Evolutionary conservation across 2,329 filamentous ascomycete species (phyloP).

Genomic region (Paraconiothyrium brasiliense): DNA sequence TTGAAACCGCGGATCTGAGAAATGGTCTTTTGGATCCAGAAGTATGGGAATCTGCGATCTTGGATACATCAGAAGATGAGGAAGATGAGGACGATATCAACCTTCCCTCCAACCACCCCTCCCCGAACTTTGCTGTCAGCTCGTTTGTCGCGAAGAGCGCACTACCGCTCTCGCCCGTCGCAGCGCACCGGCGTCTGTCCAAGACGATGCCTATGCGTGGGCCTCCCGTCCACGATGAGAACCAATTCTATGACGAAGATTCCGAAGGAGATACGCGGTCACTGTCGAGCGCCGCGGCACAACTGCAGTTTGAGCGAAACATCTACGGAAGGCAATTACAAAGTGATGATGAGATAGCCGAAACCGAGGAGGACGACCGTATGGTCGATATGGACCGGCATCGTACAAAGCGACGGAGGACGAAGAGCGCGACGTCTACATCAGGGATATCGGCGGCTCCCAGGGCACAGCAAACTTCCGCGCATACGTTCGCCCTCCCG

Average conservation of each 20-base stretch:
- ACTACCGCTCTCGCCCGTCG: constrained; percentile 33
- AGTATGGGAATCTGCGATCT: constrained; percentile 1
- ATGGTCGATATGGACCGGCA: constrained; percentile 10
- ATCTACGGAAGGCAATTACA: neutral
- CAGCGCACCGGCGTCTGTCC: constrained; percentile 15
- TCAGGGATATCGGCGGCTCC: neutral
- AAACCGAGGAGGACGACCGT: neutral
- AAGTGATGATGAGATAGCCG: constrained; percentile 2
- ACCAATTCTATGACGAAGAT: neutral
- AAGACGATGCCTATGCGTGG: constrained; percentile 16
- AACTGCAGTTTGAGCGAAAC: constrained; percentile 20
- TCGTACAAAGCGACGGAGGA: constrained; percentile 26
- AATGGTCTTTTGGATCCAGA: constrained; percentile 26
- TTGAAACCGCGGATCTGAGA: constrained; percentile 16
- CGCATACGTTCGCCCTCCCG: neutral
- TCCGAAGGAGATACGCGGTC: constrained; percentile 19
- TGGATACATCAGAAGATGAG: constrained; percentile 23
- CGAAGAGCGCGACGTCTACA: constrained; percentile 19
- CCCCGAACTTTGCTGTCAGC: constrained; percentile 36
- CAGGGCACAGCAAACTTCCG: neutral
- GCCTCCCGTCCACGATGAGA: constrained; percentile 18
- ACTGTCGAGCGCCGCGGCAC: constrained; percentile 24
- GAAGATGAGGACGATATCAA: constrained; percentile 18
- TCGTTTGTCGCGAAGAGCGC: constrained; percentile 46
- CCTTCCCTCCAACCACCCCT: constrained; percentile 17